Conservation (phyloP, 495 filamentous ascomycete species). For the Xylaria venustula region DNA sequence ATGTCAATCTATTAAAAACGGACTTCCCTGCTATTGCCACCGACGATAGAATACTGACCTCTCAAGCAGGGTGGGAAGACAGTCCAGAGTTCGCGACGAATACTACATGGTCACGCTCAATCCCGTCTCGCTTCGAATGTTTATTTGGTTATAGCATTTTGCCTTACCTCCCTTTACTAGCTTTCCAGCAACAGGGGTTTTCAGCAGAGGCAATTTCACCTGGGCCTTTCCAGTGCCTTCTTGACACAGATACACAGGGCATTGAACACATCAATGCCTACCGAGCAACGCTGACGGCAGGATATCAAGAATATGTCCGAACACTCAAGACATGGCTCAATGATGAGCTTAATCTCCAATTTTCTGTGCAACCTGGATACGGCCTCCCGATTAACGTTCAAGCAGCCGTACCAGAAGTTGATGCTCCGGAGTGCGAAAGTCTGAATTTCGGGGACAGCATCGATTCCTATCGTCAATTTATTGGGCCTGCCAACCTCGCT, state of each 20-base stretch:
- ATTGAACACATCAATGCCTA: constrained; percentile 16
- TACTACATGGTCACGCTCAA: constrained; percentile 20
- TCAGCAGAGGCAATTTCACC: too few relatives aligned
- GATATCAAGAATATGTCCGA: too few relatives aligned
- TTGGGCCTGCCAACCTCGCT: constrained; percentile 28
- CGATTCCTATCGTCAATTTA: constrained; percentile 23
- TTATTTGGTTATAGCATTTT: constrained; percentile 19
- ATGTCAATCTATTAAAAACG: too few relatives aligned
- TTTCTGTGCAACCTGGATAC: constrained; percentile 28
- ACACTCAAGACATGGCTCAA: not conserved
- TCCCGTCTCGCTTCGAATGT: constrained; percentile 21
- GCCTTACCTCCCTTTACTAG: too few relatives aligned
- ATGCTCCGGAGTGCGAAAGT: constrained; percentile 21
- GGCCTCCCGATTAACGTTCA: constrained; percentile 32
- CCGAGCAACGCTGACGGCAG: too few relatives aligned
- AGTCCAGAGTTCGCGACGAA: constrained; percentile 19
- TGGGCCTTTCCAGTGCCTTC: not conserved
- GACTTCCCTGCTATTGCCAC: too few relatives aligned
- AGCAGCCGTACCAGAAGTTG: constrained; percentile 14
- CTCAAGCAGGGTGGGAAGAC: constrained; percentile 24
- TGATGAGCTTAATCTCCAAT: constrained; percentile 19
- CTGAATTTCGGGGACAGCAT: constrained; percentile 21
- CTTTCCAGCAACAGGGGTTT: too few relatives aligned
- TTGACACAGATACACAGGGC: not conserved
- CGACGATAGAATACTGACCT: too few relatives aligned